Base-by-base conservation (phyloP, 2,329 filamentous ascomycete genomes). In the Colletotrichum plurivorum region DNA sequence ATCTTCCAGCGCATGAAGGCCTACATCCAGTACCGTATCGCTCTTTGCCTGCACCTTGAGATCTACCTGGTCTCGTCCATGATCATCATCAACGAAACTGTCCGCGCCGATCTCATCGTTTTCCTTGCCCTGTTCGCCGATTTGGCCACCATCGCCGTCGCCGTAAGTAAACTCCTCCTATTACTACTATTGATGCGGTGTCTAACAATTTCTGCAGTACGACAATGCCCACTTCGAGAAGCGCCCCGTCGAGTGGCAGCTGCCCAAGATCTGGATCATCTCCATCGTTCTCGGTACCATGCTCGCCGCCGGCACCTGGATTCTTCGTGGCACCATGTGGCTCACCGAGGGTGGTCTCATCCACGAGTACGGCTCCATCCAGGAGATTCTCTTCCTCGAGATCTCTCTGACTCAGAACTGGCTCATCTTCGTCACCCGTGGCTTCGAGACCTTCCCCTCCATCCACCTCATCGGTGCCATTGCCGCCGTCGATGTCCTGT, bases 251-350 rank as follows among this genome's bases (percentile, higher is more conserved):
- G 92, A 94, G 80, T 94, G 92, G 92, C 92, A 94, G 82, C 80
- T 94, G 72, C 91, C 92, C 72, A 94, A 94, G 87, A 94, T 94
- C 78, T 94, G 92, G 92, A 87, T 94, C 73, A 93, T 94, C 76
- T 91, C 88, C 71, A 84, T 92, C 73, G 83, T 92, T 69, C 87
- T 94, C 58, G 92, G 92, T 79, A 73, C 88, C 41, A 82, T 93
- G 52, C 90, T 94, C 49, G 92, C 92, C 63, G 77, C 88, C 52
- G 92, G 84, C 70, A 94, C 92, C 74, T 94, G 92, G 92, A 84
- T 94, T 76, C 83, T 93, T 72, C 92, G 92, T 76, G 92, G 88
- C 60, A 87, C 91, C 56, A 82, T 94, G 76, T 94, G 89, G 86
- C 81, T 93, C 20, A 82, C 84, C 69, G 89, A 88, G 79, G 92